Conservation (phyloP, 345 rosid species). For the Brassica cretica region DNA sequence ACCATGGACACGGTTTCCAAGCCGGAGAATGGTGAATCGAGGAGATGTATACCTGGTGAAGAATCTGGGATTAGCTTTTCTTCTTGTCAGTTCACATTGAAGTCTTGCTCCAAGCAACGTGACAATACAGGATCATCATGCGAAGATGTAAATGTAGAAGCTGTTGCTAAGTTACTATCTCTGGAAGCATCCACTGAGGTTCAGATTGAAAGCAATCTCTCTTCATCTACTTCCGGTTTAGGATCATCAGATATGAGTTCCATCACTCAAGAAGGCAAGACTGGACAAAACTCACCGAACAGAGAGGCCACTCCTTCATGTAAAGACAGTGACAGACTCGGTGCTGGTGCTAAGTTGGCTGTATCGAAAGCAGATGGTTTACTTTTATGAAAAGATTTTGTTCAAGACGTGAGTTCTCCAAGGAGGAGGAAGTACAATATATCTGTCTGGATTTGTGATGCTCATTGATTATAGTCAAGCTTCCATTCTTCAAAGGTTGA, state of each 20-base stretch:
- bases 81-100: constrained; percentile 26
- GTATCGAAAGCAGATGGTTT: constrained; percentile 25
- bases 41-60: constrained; percentile 1
- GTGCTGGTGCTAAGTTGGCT: constrained; percentile 16
- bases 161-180: constrained; percentile 5
- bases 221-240: constrained; percentile 23
- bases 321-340: constrained; percentile 14
- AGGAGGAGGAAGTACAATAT: constrained; percentile 3
- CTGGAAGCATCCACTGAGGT: constrained; percentile 21
- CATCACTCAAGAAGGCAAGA: constrained; percentile 32
- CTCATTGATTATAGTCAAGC: constrained; percentile 16
- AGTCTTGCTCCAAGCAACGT: constrained; percentile 24
- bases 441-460: constrained; percentile 23
- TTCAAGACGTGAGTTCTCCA: constrained; percentile 1
- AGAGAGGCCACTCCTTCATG: constrained; percentile 17
- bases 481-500: constrained; percentile 16
- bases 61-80: constrained; percentile 25
- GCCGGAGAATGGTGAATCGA: constrained; percentile 10
- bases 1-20: constrained; percentile 23
- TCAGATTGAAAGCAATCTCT: constrained; percentile 23
- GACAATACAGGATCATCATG: constrained; percentile 35
- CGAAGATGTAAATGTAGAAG: constrained; percentile 31
- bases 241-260: constrained; percentile 39
- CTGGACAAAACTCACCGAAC: constrained; percentile 8
- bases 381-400: constrained; percentile 17